phyloP scores from a whole-genome alignment of 2,329 filamentous ascomycete species.

The Penicillium thymicola region DNA sequence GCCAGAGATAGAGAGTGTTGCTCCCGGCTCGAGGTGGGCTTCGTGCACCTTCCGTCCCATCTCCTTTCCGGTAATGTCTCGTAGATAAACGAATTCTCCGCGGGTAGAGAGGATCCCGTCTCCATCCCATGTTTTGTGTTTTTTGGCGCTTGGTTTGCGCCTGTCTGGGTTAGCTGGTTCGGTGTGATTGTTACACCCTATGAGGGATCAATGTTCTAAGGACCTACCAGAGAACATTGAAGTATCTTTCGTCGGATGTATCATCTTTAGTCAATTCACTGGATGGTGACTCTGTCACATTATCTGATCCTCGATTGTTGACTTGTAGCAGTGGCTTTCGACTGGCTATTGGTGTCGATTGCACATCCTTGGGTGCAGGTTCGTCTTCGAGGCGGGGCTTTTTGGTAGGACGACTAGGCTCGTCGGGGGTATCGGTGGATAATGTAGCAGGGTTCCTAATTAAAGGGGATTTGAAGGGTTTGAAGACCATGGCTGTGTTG shows the following conservation, averaged over 20 bases:
- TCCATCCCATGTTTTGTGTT: slow-evolving; percentile 75
- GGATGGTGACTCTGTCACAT: slow-evolving; percentile 1
- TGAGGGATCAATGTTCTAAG: not conserved
- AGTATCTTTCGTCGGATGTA: slow-evolving; percentile 37
- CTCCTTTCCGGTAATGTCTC: slow-evolving; percentile 61
- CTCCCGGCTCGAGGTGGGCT: slow-evolving; percentile 58
- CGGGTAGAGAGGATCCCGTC: slow-evolving; percentile 62
- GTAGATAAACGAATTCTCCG: slow-evolving; percentile 57
- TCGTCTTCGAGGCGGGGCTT: slow-evolving; percentile 33
- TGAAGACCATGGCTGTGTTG: slow-evolving; percentile 40
- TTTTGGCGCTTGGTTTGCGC: slow-evolving; percentile 68
- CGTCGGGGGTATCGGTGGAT: slow-evolving; percentile 1
- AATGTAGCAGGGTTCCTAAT: slow-evolving; percentile 33
- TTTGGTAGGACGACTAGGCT: slow-evolving; percentile 30
- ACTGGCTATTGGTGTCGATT: slow-evolving; percentile 8
- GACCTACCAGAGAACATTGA: slow-evolving; percentile 48
- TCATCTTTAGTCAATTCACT: slow-evolving; percentile 3
- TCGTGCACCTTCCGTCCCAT: slow-evolving; percentile 58
- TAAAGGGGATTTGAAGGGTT: slow-evolving; percentile 46
- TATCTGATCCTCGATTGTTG: slow-evolving; percentile 22
- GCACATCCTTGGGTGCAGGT: slow-evolving; percentile 5
- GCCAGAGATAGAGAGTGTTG: slow-evolving; percentile 59
- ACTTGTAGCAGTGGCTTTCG: slow-evolving; percentile 36
- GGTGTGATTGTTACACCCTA: not conserved
- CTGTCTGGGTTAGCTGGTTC: slow-evolving; percentile 32